Base-by-base conservation (phyloP, 1,284 basidiomycete species). In the Puccinia polysora region DNA sequence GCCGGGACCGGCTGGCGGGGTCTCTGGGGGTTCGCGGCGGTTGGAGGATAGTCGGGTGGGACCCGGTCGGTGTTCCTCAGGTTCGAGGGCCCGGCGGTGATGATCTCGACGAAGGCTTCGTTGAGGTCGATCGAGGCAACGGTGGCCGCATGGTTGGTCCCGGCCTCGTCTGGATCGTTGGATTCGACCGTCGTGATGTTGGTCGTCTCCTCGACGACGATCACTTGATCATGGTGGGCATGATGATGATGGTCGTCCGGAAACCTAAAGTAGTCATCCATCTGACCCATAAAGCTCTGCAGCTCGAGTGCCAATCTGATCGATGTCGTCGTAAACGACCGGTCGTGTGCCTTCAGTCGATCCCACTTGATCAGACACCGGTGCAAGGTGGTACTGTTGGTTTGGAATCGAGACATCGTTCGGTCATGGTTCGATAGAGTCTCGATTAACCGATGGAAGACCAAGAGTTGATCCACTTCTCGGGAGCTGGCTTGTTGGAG, bases 361-460 rank as follows among this genome's bases (percentile, higher is more conserved):
- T 65, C 49, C 64, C 64, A 65, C 23, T 65, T 65, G 49, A 65
- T 65, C 36, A 65, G 32, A 43, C 36, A 65, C 23, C 47, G 28
- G 40, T 65, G 64, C 38, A 65, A 40, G 15, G 45, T 65, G 14
- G 64, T 53, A 25, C 49, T 53, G 20, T 65, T 52, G 4, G 47
- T 20, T 32, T 65, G 64, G 23, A 65, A 65, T 5, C 64, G 30
- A 34, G 45, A 20, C 47, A 65, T 53, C 2, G 47, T 55, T 25
- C 36, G 34, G 18, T 65, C 15, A 65, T 52, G 50, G 34, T 65
- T 38, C 2, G 28, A 25, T 40, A 65, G 34, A 14, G 64, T 65
- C 8, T 52, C 14, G 20, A 65, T 14, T 4, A 65, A 34, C 12
- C 10, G 50, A 25, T 65, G 30, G 36, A 65, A 65, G 12, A 52